A percentile compares a stretch with the other conserved stretches of the same genome.
Conservation (phyloP, 495 filamentous ascomycete species). For the Penicillium argentinense region DNA sequence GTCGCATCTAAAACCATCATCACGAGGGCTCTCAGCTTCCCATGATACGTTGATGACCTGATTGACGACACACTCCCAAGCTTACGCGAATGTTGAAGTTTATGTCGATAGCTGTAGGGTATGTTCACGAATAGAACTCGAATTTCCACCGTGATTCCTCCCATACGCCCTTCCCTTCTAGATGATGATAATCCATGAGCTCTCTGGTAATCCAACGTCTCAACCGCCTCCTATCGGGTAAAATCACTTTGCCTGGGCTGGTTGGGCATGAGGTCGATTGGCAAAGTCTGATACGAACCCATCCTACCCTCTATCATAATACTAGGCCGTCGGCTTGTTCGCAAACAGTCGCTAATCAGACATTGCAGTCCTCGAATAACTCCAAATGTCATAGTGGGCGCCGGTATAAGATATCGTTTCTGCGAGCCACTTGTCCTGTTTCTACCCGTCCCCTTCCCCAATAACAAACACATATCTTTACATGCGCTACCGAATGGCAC, state of each 20-base stretch:
- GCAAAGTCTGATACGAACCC: constrained; percentile 64
- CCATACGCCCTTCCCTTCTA: not conserved
- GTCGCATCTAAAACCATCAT: constrained; percentile 98
- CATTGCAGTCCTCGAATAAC: no score
- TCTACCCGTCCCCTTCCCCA: no score
- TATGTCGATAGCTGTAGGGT: constrained; percentile 20
- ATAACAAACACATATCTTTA: no score
- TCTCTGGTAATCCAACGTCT: constrained; percentile 81
- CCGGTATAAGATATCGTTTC: no score
- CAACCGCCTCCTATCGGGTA: constrained; percentile 58
- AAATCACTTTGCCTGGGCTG: constrained; percentile 39
- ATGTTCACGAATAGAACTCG: constrained; percentile 16
- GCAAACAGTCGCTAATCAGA: no score
- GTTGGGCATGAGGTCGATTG: constrained; percentile 70
- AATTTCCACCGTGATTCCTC: not conserved
- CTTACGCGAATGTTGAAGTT: constrained; percentile 6
- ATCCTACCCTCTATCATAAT: no score
- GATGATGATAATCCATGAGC: constrained; percentile 61
- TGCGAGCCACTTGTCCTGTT: no score
- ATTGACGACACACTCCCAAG: constrained; percentile 67
- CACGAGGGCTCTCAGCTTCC: constrained; percentile 89
- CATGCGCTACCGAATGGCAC: no score
- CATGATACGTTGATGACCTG: constrained; percentile 99
- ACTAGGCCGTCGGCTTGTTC: no score
- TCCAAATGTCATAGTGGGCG: no score